Percentiles rank a stretch among this genome's conserved stretches.
phyloP scores from a whole-genome alignment of 495 filamentous ascomycete species.

The Sphaerosporella brunnea region DNA sequence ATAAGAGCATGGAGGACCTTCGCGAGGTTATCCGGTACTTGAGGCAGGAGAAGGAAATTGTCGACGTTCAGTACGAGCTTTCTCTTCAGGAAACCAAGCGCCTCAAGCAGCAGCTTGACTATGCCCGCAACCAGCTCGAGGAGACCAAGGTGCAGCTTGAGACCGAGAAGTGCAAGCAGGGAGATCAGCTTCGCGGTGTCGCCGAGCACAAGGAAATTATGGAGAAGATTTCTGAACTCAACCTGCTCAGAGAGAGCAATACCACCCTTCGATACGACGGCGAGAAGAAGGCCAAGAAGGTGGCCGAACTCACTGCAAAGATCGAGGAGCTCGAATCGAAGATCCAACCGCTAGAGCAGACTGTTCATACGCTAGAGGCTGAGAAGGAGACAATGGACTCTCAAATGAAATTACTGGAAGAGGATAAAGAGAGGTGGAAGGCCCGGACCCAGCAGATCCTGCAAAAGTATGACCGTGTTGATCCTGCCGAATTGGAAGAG shows the following conservation, averaged over 20 bases:
- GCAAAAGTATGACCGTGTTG: constrained; percentile 85
- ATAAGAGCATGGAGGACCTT: constrained; percentile 47
- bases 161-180: constrained; percentile 62
- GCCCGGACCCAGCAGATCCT: constrained; percentile 86
- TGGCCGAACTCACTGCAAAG: constrained; percentile 54
- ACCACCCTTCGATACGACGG: constrained; percentile 70
- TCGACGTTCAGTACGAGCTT: constrained; percentile 84
- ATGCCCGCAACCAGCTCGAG: constrained; percentile 70
- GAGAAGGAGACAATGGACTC: constrained; percentile 62
- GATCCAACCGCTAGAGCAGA: constrained; percentile 66
- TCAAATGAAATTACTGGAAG: constrained; percentile 67
- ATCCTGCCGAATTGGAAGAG: constrained; percentile 76
- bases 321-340: constrained; percentile 55
- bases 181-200: constrained; percentile 49
- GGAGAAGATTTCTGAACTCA: constrained; percentile 85
- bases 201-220: constrained; percentile 72
- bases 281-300: constrained; percentile 53
- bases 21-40: constrained; percentile 79
- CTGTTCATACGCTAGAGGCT: constrained; percentile 60
- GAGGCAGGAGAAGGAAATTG: constrained; percentile 91
- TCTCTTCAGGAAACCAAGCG: constrained; percentile 71
- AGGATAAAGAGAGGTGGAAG: constrained; percentile 80
- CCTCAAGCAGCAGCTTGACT: constrained; percentile 73
- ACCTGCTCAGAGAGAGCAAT: constrained; percentile 84
- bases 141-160: constrained; percentile 70